Percentiles rank a stretch among this genome's conserved stretches.
phyloP scores from a whole-genome alignment of 441 rosid genomes.

The Gossypium laxum region DNA sequence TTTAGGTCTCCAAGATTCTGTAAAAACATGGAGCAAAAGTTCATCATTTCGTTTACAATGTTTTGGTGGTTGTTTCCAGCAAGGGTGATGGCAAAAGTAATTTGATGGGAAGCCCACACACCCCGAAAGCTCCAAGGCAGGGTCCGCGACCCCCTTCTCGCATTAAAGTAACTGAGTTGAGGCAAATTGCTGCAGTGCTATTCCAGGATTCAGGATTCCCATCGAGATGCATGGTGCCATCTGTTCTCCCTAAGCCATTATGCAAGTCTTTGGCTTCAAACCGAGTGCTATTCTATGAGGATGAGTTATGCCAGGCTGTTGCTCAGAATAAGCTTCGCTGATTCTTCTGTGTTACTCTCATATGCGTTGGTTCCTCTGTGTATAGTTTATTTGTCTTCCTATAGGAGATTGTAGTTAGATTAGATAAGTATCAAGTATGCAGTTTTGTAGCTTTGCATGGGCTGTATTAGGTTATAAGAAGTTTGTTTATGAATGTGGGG shows the following conservation, averaged over 20 bases:
- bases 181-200: conserved; percentile 78
- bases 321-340: conserved; percentile 85
- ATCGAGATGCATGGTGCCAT: conserved; percentile 63
- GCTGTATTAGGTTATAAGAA: conserved; percentile 21
- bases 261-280: conserved; percentile 82
- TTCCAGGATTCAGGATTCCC: conserved; percentile 76
- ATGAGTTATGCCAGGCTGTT: conserved; percentile 89
- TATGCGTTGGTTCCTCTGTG: conserved; percentile 14
- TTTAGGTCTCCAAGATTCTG: too few species aligned
- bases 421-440: conserved; percentile 26
- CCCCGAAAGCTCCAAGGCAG: conserved; percentile 86
- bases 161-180: conserved; percentile 55
- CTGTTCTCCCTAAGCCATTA: conserved; percentile 60
- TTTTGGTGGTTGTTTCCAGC: conserved; percentile 31
- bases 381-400: conserved; percentile 14
- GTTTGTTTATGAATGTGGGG: too few species aligned
- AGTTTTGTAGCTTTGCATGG: conserved; percentile 54
- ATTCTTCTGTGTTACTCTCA: conserved; percentile 18
- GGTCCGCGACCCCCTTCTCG: conserved; percentile 81
- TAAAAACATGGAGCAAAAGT: too few species aligned
- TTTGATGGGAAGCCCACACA: conserved; percentile 47
- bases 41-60: neutral
- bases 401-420: conserved; percentile 26
- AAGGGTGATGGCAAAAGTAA: conserved; percentile 48
- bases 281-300: conserved; percentile 77